Conservation (phyloP, 768 basidiomycete species). For the Leucosporidium yakuticum region DNA sequence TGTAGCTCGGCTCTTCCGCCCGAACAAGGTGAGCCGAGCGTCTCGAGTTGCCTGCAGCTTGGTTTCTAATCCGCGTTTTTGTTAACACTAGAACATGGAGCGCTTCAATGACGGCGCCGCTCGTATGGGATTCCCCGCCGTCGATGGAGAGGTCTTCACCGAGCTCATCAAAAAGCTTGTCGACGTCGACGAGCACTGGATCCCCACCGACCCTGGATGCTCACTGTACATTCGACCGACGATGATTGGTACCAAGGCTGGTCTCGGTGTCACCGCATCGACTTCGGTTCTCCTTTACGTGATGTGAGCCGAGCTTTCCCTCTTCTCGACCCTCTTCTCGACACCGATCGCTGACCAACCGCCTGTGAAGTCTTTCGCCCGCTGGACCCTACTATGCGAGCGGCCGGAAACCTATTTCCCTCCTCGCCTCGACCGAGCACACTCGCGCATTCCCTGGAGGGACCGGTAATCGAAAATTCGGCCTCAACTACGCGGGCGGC, state of each 20-base stretch:
- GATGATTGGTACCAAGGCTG: slow-evolving; percentile 52
- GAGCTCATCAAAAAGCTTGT: slow-evolving; percentile 81
- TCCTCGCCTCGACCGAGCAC: slow-evolving; percentile 65
- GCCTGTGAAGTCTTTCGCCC: slow-evolving; percentile 49
- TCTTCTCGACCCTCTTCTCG: background rate
- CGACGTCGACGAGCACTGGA: slow-evolving; percentile 78
- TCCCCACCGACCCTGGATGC: slow-evolving; percentile 78
- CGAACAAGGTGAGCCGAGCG: slow-evolving; percentile 50
- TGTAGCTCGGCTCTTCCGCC: slow-evolving; percentile 76
- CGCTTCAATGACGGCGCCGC: slow-evolving; percentile 79
- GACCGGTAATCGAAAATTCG: slow-evolving; percentile 56
- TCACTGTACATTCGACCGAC: slow-evolving; percentile 78
- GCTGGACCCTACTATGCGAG: slow-evolving; percentile 52
- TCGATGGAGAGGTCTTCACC: slow-evolving; percentile 65
- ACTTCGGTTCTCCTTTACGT: slow-evolving; percentile 78
- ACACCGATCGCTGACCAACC: background rate
- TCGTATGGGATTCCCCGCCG: slow-evolving; percentile 49
- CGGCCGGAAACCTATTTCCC: slow-evolving; percentile 51
- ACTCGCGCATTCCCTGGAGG: slow-evolving; percentile 82
- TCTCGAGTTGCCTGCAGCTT: background rate
- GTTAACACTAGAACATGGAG: slow-evolving; percentile 87
- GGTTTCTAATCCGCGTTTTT: too few species aligned
- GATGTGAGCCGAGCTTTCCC: slow-evolving; percentile 45
- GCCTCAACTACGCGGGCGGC: slow-evolving; percentile 1
- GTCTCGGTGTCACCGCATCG: slow-evolving; percentile 60